Evolutionary conservation across 495 filamentous ascomycete genomes (phyloP).

Genomic region (Talaromyces borbonicus): DNA sequence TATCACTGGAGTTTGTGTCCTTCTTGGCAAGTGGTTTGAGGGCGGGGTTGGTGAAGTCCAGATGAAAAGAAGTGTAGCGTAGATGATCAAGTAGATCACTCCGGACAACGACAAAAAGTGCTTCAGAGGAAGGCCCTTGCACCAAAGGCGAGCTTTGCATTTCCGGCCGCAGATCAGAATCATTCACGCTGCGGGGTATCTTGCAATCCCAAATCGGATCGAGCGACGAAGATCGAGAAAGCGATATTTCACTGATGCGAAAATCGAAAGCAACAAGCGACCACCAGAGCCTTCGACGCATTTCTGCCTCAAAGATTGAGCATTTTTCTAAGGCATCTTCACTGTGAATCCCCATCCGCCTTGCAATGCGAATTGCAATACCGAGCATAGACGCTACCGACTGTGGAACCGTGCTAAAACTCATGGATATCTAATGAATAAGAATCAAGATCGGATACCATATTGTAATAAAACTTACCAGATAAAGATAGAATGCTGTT

Average conservation of each 20-base stretch:
- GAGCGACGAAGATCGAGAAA: slow-evolving; percentile 25
- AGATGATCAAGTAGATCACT: slow-evolving; percentile 39
- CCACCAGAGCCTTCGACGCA: slow-evolving; percentile 54
- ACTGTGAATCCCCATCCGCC: slow-evolving; percentile 43
- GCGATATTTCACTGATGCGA: slow-evolving; percentile 38
- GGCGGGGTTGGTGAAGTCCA: slow-evolving; percentile 40
- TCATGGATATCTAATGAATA: slow-evolving; percentile 39
- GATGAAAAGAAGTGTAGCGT: slow-evolving; percentile 35
- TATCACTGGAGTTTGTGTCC: slow-evolving; percentile 12
- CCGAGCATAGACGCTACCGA: slow-evolving; percentile 44
- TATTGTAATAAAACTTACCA: slow-evolving; percentile 30
- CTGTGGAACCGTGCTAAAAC: slow-evolving; percentile 34
- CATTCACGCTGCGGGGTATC: slow-evolving; percentile 44
- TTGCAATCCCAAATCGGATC: slow-evolving; percentile 47
- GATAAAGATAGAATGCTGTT: slow-evolving; percentile 50
- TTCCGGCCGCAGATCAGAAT: slow-evolving; percentile 42
- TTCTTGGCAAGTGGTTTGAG: slow-evolving; percentile 30
- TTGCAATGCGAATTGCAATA: slow-evolving; percentile 43
- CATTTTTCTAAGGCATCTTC: slow-evolving; percentile 26
- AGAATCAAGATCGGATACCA: slow-evolving; percentile 1
- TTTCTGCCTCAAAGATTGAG: slow-evolving; percentile 41
- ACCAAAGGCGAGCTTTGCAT: slow-evolving; percentile 33
- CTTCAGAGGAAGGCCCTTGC: slow-evolving; percentile 34
- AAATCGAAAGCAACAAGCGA: slow-evolving; percentile 40
- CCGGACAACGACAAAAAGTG: slow-evolving; percentile 40